Conservation (phyloP, 2,329 filamentous ascomycete genomes). For the Ophiosphaerella herpotricha region DNA sequence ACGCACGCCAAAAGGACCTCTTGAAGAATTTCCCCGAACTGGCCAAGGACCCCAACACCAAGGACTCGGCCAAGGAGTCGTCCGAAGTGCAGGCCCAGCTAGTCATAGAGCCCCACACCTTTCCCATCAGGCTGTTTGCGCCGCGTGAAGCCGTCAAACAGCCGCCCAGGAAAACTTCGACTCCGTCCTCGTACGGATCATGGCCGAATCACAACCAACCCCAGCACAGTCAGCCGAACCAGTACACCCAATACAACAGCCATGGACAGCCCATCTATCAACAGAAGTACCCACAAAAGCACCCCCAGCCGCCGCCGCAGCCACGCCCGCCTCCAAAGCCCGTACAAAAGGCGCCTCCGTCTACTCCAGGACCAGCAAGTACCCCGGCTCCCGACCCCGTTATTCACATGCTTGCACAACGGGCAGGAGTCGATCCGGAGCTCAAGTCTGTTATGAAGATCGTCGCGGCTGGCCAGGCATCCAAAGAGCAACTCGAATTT, state of each 20-base stretch:
- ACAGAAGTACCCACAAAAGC: constrained; percentile 18
- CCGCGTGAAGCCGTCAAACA: constrained; percentile 32
- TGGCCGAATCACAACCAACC: constrained; percentile 41
- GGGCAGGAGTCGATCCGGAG: constrained; percentile 72
- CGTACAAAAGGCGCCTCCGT: constrained; percentile 27
- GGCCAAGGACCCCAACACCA: constrained; percentile 48
- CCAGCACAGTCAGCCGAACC: constrained; percentile 29
- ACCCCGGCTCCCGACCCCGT: constrained; percentile 69
- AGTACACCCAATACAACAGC: constrained; percentile 31
- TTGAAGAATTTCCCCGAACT: constrained; percentile 45
- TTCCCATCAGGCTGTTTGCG: constrained; percentile 62
- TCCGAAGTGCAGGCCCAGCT: constrained; percentile 54
- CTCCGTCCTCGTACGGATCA: constrained; percentile 32
- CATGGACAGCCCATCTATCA: constrained; percentile 19
- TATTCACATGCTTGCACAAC: constrained; percentile 77
- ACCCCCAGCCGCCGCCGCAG: constrained; percentile 13
- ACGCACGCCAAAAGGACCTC: constrained; percentile 66
- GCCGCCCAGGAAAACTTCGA: constrained; percentile 35
- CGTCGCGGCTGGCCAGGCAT: constrained; percentile 75
- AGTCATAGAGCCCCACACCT: constrained; percentile 77
- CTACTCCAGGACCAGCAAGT: constrained; percentile 25
- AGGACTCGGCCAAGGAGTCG: constrained; percentile 4
- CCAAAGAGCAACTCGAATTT: constrained; percentile 70
- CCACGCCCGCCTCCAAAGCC: constrained; percentile 40
- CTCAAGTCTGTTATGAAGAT: constrained; percentile 82